Base-by-base conservation (phyloP, 2,329 filamentous ascomycete genomes). In the Aspergillus piperis region DNA sequence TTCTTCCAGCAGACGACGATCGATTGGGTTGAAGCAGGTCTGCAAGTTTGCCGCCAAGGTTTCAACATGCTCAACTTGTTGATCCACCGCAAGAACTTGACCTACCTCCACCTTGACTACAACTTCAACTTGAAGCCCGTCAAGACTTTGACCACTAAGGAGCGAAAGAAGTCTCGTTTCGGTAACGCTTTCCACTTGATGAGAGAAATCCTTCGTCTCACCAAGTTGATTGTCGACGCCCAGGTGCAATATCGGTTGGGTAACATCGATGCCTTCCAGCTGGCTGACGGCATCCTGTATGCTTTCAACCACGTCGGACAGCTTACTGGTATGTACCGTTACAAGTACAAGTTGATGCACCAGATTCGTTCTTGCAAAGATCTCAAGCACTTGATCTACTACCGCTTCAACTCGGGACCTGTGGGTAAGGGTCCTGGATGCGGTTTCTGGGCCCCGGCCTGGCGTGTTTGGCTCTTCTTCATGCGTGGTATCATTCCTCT, bases 281-380 rank as follows among this genome's bases (percentile, higher is more conserved):
- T 99, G 66, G 95, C 95, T 3, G 95, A 99, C 76, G 95, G 95
- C 76, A 99, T 99, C 59, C 83, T 98, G n/a, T 99, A 99, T 70
- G 96, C 95, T 17, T 99, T 99, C 82, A 99, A 99, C 79, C 95
- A 99, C 70, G 95, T 99, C 59, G 95, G 95, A 63, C 96, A 99
- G 77, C 83, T 99, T 63, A 99, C 95, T 15, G 95, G 95, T 75
- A 99, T 99, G 95, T 99, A 99, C 80, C 90, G 95, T 62, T 99
- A 99, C 85, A 99, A 99, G 83, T 99, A 99, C 83, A 99, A 99
- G 83, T 84, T 99, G 59, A 99, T 99, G 95, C 95, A 99, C 76
- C 95, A 99, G 78, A 99, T 99, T 70, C 91, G 95, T 69, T 96
- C 95, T 0, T 99, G 95, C 83, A 99, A 99, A 79, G 95, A 99